Percentiles rank a stretch among this genome's conserved stretches.
phyloP scores from a whole-genome alignment of 164 flowering plant species.

The Vitis cinerea region DNA sequence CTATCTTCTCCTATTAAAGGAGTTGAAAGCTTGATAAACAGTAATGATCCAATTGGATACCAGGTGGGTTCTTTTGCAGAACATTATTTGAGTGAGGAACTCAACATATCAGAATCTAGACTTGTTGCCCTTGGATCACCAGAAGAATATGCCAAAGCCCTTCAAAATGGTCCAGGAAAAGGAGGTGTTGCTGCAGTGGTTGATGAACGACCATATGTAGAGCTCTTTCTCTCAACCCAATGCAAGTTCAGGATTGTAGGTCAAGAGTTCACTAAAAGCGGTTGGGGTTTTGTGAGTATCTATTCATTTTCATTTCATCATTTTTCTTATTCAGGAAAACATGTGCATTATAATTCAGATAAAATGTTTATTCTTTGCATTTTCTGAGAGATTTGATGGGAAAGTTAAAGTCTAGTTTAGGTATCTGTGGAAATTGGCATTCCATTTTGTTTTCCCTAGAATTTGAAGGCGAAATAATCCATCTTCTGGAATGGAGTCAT shows the following conservation, averaged over 20 bases:
- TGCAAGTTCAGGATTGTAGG: conserved; percentile 54
- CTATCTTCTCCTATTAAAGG: conserved; percentile 49
- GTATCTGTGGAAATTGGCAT: too few relatives aligned
- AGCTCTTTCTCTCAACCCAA: conserved; percentile 50
- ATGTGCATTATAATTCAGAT: too few relatives aligned
- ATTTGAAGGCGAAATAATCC: too few relatives aligned
- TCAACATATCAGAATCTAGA: conserved; percentile 42
- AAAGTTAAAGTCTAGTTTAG: too few relatives aligned
- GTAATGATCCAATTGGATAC: conserved; percentile 44
- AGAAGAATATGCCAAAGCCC: conserved; percentile 45
- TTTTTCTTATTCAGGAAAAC: neutral
- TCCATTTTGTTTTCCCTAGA: too few relatives aligned
- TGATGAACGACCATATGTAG: conserved; percentile 56
- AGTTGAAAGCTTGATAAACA: conserved; percentile 39
- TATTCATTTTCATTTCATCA: neutral
- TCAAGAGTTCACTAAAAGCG: conserved; percentile 57
- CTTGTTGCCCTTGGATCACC: conserved; percentile 51
- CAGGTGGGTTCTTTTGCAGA: conserved; percentile 67
- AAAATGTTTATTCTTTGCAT: too few relatives aligned
- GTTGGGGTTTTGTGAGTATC: conserved; percentile 69
- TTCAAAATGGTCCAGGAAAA: conserved; percentile 38
- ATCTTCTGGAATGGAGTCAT: too few relatives aligned
- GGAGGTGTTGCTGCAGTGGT: conserved; percentile 62
- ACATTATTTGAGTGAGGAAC: conserved; percentile 46
- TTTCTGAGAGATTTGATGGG: too few relatives aligned